Conservation (phyloP, 2,329 filamentous ascomycete genomes). For the Colletotrichum sp. region DNA sequence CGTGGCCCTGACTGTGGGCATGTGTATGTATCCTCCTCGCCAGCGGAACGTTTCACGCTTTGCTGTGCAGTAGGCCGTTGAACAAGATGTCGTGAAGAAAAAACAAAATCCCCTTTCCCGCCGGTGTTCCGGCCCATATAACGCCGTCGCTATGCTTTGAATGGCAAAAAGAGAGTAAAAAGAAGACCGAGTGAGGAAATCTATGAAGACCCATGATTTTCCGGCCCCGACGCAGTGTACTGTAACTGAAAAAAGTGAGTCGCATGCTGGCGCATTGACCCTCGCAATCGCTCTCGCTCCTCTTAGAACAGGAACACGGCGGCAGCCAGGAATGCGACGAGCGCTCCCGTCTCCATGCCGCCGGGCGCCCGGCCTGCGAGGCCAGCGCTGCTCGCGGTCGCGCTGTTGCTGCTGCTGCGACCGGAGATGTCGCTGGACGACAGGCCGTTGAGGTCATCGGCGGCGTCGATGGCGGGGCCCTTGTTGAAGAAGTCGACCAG, state of each 20-base stretch:
- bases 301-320: constrained; percentile 41
- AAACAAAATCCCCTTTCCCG: neutral
- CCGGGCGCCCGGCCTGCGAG: constrained; percentile 16
- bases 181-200: neutral
- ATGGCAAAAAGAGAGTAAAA: neutral
- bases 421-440: constrained; percentile 36
- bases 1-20: neutral
- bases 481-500: constrained; percentile 83
- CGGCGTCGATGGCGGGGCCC: constrained; percentile 71
- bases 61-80: neutral
- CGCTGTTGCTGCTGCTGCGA: constrained; percentile 30
- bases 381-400: constrained; percentile 17
- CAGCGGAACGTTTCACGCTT: neutral
- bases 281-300: neutral
- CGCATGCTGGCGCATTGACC: neutral
- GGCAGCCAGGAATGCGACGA: constrained; percentile 49
- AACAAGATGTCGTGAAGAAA: neutral
- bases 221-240: neutral
- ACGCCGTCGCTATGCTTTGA: constrained; percentile 34
- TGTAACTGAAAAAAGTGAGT: neutral
- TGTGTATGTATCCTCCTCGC: neutral
- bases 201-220: neutral
- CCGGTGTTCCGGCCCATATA: neutral
- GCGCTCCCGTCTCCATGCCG: constrained; percentile 38
- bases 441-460: constrained; percentile 71